Conservation (phyloP, 192 early-diverging fungal species). For the Coemansia sp. region DNA sequence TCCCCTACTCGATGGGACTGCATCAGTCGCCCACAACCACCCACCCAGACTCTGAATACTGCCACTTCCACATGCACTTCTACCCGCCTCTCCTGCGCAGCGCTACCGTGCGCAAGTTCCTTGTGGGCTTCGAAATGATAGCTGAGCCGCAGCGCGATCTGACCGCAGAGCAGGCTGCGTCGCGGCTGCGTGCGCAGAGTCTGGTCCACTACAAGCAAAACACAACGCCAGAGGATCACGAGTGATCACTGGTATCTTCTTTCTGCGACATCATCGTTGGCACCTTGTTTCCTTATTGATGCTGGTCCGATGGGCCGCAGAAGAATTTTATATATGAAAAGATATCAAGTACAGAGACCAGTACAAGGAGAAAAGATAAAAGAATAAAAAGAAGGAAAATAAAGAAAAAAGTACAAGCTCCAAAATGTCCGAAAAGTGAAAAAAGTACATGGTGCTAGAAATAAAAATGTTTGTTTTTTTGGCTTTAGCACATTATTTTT, state of each 20-base stretch:
- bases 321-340: background rate
- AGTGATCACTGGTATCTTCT: background rate
- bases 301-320: background rate
- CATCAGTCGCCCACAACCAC: conserved; percentile 80
- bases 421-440: background rate
- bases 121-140: conserved; percentile 95
- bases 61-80: conserved; percentile 91
- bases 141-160: conserved; percentile 92
- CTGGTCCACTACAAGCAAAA: conserved; percentile 16
- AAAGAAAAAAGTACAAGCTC: conserved; percentile 4
- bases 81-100: conserved; percentile 92
- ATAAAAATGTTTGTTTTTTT: background rate
- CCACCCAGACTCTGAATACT: conserved; percentile 52
- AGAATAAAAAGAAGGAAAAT: conserved; percentile 5
- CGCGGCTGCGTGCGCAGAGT: conserved; percentile 63
- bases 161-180: conserved; percentile 90
- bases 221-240: background rate
- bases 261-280: too few relatives aligned
- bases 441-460: background rate
- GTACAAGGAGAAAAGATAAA: conserved; percentile 18
- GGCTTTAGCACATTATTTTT: conserved; percentile 3
- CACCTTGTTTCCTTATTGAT: too few relatives aligned
- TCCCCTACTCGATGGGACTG: conserved; percentile 97
- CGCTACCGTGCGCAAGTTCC: conserved; percentile 90
- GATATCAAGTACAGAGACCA: conserved; percentile 6